These are phyloP conservation scores for Neopestalotiopsis clavispora DNA, from an alignment of 2,329 filamentous ascomycete species.

Conservation along the genomic window DNA sequence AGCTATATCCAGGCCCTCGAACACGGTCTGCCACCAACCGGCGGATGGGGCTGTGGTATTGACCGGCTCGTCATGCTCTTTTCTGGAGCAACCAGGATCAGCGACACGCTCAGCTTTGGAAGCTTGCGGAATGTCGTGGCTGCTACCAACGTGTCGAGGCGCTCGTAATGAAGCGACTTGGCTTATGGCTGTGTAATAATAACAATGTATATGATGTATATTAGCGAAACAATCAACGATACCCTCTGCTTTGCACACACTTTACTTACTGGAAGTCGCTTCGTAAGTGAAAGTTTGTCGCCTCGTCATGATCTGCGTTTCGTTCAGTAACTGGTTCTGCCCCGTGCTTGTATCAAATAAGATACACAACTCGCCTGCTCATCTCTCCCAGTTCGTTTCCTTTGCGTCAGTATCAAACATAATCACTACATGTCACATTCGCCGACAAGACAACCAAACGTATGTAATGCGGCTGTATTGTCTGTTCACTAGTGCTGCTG, in stretches of 20 bases:
- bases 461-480: not conserved
- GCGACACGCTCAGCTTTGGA: constrained; percentile 87
- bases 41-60: constrained; percentile 94
- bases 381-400: not conserved
- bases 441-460: not conserved
- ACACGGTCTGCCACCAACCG: constrained; percentile 91
- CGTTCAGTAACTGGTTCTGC: too few relatives aligned
- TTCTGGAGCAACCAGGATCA: constrained; percentile 76
- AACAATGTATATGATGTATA: constrained; percentile 4
- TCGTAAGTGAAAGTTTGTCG: too few relatives aligned
- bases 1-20: constrained; percentile 85
- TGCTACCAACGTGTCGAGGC: constrained; percentile 14
- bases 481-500: not conserved
- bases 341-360: too few relatives aligned
- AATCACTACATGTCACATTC: not conserved
- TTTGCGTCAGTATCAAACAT: not conserved
- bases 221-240: constrained; percentile 12
- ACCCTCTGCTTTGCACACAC: not conserved
- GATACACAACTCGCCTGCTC: not conserved
- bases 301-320: too few relatives aligned
- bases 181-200: not conserved
- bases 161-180: not conserved
- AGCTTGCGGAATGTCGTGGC: constrained; percentile 73
- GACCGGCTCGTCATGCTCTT: constrained; percentile 94
- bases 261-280: not conserved